Evolutionary conservation across 345 rosid species (phyloP).

Genomic region (thale cress (Arabidopsis thaliana)): TAIR10.1 NC_003070.9:1243501-1244000

Average conservation of each 20-base stretch:
- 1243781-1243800: not conserved
- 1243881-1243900: constrained; percentile 77
- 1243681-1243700: constrained; percentile 84
- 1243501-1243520: constrained; percentile 71
- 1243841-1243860: constrained; percentile 67
- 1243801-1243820: not conserved
- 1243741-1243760: constrained; percentile 55
- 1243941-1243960: constrained; percentile 12
- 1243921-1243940: constrained; percentile 46
- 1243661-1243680: constrained; percentile 58
- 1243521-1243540: not conserved
- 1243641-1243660: constrained; percentile 58
- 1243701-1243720: constrained; percentile 66
- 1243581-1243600: constrained; percentile 10
- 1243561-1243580: not conserved
- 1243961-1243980: not conserved
- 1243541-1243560: not conserved
- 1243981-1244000: constrained; percentile 6
- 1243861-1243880: constrained; percentile 93
- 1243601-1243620: constrained; percentile 81
- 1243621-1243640: constrained; percentile 65
- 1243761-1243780: not conserved
- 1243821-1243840: constrained; percentile 16
- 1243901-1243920: constrained; percentile 69
- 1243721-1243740: constrained; percentile 72